Percentiles rank a stretch among this genome's conserved stretches.
phyloP scores from a whole-genome alignment of 2,329 filamentous ascomycete species.

The Nigrospora sphaerica region DNA sequence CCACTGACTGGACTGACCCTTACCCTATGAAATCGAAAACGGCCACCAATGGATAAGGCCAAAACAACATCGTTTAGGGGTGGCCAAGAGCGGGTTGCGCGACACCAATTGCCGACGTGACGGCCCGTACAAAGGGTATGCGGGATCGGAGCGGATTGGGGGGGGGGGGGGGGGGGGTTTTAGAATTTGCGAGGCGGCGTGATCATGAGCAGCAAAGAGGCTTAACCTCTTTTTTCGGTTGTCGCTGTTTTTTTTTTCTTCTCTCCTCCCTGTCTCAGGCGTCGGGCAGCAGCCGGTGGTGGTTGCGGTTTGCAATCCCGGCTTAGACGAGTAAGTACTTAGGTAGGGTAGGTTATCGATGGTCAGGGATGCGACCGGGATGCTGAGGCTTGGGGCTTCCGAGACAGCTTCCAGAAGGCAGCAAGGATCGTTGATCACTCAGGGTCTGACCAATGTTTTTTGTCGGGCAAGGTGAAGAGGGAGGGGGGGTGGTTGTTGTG shows the following conservation, averaged over 20 bases:
- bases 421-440: too few species aligned
- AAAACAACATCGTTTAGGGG: slow-evolving; percentile 2
- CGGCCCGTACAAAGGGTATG: not conserved
- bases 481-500: too few species aligned
- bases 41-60: slow-evolving; percentile 11
- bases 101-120: not conserved
- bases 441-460: too few species aligned
- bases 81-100: not conserved
- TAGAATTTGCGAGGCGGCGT: not conserved
- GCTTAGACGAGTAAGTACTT: not conserved
- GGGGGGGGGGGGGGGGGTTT: not conserved
- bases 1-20: not conserved
- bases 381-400: slow-evolving; percentile 1
- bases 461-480: too few species aligned
- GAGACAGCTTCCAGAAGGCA: not conserved
- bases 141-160: slow-evolving; percentile 1
- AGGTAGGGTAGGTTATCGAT: not conserved
- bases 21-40: slow-evolving; percentile 13
- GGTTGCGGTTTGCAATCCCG: not conserved
- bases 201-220: not conserved
- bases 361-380: not conserved
- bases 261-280: too few species aligned
- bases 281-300: too few species aligned
- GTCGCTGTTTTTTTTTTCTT: too few species aligned
- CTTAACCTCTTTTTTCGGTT: not conserved